Percentiles rank a stretch among this genome's conserved stretches.
Evolutionary conservation across 305 asterid genomes (phyloP).

Genomic region (Plantago lanceolata): DNA sequence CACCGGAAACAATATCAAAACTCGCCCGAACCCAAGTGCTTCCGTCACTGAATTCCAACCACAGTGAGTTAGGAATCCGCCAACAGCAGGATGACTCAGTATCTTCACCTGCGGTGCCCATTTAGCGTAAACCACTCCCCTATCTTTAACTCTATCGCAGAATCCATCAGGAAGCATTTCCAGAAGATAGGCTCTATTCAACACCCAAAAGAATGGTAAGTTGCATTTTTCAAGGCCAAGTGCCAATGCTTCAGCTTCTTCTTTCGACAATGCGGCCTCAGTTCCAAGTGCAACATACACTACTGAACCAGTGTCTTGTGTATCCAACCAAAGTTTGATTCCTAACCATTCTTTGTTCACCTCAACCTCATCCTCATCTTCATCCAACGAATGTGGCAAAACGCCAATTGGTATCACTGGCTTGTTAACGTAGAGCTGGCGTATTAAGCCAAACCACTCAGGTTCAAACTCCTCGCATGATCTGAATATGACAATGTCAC

Average conservation of each 20-base stretch:
- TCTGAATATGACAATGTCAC: slow-evolving; percentile 60
- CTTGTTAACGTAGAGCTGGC: slow-evolving; percentile 40
- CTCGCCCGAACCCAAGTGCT: slow-evolving; percentile 57
- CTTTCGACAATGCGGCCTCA: slow-evolving; percentile 49
- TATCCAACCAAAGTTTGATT: slow-evolving; percentile 57
- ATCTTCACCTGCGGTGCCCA: slow-evolving; percentile 88
- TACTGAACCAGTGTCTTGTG: slow-evolving; percentile 35
- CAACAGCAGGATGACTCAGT: slow-evolving; percentile 48
- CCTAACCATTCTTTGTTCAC: slow-evolving; percentile 35
- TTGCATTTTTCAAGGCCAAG: slow-evolving; percentile 59
- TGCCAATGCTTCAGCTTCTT: slow-evolving; percentile 55
- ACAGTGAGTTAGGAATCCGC: slow-evolving; percentile 76
- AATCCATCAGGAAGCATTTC: slow-evolving; percentile 58
- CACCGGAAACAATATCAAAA: slow-evolving; percentile 63
- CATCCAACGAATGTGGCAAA: slow-evolving; percentile 41
- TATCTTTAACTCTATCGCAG: slow-evolving; percentile 32
- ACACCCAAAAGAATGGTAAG: slow-evolving; percentile 77
- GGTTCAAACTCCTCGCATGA: slow-evolving; percentile 70
- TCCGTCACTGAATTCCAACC: slow-evolving; percentile 92
- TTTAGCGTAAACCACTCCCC: slow-evolving; percentile 45
- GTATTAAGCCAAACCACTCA: slow-evolving; percentile 60
- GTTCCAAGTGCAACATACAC: slow-evolving; percentile 83
- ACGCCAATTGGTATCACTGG: slow-evolving; percentile 63
- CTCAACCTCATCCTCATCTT: slow-evolving; percentile 24
- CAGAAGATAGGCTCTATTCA: slow-evolving; percentile 31